phyloP scores from a whole-genome alignment of 305 asterid species.

The Vinca major region DNA sequence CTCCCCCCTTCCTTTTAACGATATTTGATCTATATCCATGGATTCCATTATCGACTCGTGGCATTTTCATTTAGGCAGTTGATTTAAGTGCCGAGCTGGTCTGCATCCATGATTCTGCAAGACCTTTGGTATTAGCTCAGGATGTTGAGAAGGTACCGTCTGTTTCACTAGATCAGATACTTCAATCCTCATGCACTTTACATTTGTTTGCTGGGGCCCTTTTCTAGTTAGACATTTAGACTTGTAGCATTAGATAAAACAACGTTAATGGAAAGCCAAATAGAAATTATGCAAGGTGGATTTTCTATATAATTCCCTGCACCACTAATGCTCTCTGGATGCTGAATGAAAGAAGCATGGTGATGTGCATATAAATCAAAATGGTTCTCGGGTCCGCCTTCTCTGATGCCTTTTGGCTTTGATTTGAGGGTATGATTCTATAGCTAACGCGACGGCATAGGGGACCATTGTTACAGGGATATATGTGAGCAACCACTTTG shows the following conservation, averaged over 20 bases:
- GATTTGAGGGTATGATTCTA: no score
- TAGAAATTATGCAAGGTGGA: neutral
- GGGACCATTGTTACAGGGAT: no score
- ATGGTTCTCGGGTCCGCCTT: no score
- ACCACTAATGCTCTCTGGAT: no score
- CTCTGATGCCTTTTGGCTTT: no score
- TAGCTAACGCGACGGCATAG: no score
- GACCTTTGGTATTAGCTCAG: conserved; percentile 66
- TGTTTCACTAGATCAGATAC: neutral
- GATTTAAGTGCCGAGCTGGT: conserved; percentile 67
- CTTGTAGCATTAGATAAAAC: neutral
- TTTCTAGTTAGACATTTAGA: neutral
- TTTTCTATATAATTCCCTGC: neutral
- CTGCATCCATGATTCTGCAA: conserved; percentile 95
- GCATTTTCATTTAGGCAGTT: conserved; percentile 42
- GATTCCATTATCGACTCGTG: conserved; percentile 4
- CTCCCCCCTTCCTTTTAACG: neutral
- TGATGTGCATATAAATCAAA: no score
- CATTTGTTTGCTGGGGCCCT: neutral
- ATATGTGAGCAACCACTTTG: no score
- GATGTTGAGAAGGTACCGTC: conserved; percentile 63
- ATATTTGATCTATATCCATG: neutral
- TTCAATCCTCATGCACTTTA: neutral
- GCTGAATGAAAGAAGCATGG: no score
- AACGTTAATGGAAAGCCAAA: neutral